A percentile compares a stretch with the other conserved stretches of the same genome.
Evolutionary conservation across 2,329 filamentous ascomycete species (phyloP).

Genomic region (Aspergillus persii): DNA sequence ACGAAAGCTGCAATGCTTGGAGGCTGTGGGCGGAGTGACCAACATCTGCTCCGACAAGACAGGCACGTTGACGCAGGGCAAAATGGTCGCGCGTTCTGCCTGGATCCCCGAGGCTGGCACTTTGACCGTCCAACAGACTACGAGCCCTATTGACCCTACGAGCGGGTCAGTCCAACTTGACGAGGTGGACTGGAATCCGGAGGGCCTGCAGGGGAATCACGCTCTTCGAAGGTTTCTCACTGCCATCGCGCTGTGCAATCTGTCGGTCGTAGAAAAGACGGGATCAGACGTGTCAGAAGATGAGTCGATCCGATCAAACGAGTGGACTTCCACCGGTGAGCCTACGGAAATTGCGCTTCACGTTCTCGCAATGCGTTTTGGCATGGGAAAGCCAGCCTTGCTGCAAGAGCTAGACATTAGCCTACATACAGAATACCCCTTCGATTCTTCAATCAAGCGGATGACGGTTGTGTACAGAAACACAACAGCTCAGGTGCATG

Average conservation of each 20-base stretch:
- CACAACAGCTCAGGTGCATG: constrained; percentile 23
- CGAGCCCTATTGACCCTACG: constrained; percentile 56
- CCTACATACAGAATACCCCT: constrained; percentile 57
- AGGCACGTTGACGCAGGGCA: constrained; percentile 54
- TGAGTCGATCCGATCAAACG: constrained; percentile 13
- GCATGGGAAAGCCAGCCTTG: constrained; percentile 47
- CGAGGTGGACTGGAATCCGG: constrained; percentile 28
- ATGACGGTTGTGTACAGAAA: constrained; percentile 62
- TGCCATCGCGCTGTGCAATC: constrained; percentile 56
- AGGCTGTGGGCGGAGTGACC: constrained; percentile 57
- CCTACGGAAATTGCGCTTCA: constrained; percentile 67
- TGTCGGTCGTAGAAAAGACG: constrained; percentile 51
- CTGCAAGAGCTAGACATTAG: constrained; percentile 29
- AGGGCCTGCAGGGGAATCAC: constrained; percentile 23
- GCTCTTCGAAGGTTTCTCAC: constrained; percentile 52
- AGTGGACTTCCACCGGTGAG: constrained; percentile 60
- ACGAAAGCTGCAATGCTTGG: constrained; percentile 53
- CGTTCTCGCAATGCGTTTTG: constrained; percentile 63
- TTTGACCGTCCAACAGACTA: constrained; percentile 52
- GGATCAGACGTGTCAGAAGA: constrained; percentile 2
- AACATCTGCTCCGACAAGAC: constrained; percentile 60
- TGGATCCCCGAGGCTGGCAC: constrained; percentile 56
- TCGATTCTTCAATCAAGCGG: constrained; percentile 63
- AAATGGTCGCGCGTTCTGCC: constrained; percentile 60
- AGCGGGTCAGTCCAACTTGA: constrained; percentile 47